Evolutionary conservation across 768 basidiomycete genomes (phyloP), one percentile per base, ranked within the genome.

Genomic region (Boletus tomentosulus): DNA sequence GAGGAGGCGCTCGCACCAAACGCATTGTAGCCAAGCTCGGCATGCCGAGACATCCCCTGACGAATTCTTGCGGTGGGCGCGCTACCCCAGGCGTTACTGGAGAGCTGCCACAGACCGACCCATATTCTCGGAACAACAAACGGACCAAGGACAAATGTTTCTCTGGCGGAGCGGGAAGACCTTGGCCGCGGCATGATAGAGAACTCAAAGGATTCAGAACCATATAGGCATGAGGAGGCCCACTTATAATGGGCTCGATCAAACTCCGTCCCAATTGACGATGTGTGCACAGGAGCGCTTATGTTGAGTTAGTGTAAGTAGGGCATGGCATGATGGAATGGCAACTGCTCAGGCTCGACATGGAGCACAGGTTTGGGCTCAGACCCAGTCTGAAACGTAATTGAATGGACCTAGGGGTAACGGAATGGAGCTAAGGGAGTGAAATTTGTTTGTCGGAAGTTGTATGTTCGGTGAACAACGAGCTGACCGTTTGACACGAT

Each of bases 81-180:
- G 45, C 80, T 86, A 19, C 91, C 90, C 90, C 90, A 92, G 3
- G 89, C 89, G 48, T 85, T 87, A 64, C 87, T 87, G 11, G 90
- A 90, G 35, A 92, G 79, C 57, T 92, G 91, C 90, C 90, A 92
- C 3, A 92, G 78, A 10, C 89, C 89, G 7, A 78, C 80, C 85
- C 86, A 89, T 50, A 91, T 64, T 51, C 89, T 81, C 34, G 89
- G 84, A 19, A 76, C 77, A 24, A 63, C 62, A 60, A 82, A 78
- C 5, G 80, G 78, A 15, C 86, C 87, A 24, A 87, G 75, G 22
- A 64, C 67, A 58, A 82, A 81, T 0, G 76, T 78, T 67, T 85
- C 81, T 42, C 59, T 57, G 27, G 25, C 19, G 50, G 53, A 46
- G 24, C 45, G 11, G 15, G 54, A n/a, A n/a, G 50, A 54, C 42